Percentiles rank a stretch among this genome's conserved stretches.
Evolutionary conservation across 2,329 filamentous ascomycete species (phyloP).

Genomic region (Aureobasidium sp.): DNA sequence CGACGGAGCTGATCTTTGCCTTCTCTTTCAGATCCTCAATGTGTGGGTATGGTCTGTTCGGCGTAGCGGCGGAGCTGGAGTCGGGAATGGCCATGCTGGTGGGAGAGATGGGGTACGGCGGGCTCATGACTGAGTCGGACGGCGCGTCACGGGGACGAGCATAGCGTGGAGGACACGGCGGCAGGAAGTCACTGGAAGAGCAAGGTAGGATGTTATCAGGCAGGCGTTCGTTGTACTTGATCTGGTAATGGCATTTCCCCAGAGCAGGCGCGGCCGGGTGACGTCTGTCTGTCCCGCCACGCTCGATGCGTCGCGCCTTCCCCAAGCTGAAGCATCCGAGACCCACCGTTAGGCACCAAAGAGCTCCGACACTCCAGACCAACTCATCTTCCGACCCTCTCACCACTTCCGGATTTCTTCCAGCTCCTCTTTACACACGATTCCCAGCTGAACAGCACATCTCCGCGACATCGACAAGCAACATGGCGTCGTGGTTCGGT

Average conservation of each 20-base stretch:
- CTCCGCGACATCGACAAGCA: slow-evolving; percentile 32
- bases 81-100: slow-evolving; percentile 5
- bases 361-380: not conserved
- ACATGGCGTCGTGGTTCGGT: slow-evolving; percentile 93
- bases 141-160: not conserved
- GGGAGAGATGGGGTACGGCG: slow-evolving; percentile 1
- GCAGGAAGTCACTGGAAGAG: not conserved
- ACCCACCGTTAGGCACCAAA: not conserved
- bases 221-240: not conserved
- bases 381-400: not conserved
- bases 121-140: slow-evolving; percentile 12
- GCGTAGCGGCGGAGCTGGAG: not conserved
- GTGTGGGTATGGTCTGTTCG: slow-evolving; percentile 24
- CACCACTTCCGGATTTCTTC: not conserved
- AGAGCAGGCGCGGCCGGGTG: not conserved
- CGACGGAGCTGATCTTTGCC: slow-evolving; percentile 29
- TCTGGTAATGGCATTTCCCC: not conserved
- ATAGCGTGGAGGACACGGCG: not conserved
- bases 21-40: slow-evolving; percentile 37
- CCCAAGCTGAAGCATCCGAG: not conserved
- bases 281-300: not conserved
- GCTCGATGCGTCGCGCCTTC: not conserved
- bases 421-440: not conserved
- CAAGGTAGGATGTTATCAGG: not conserved
- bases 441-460: not conserved